These are phyloP conservation scores for Spinacia oleracea DNA, from an alignment of 179 eudicot genomes.

Conservation along the genomic window DNA sequence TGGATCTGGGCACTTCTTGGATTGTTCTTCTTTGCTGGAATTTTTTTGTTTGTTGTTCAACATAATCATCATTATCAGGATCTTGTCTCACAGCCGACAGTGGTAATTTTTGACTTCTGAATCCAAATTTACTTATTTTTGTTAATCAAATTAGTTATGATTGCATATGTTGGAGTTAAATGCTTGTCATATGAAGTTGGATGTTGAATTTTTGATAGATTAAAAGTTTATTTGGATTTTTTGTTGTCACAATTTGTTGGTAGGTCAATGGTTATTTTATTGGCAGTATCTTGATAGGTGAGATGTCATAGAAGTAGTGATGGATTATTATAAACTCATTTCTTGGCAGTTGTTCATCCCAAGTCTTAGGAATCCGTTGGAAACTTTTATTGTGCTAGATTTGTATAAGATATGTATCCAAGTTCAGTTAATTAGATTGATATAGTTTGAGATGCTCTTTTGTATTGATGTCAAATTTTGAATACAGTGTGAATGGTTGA, in stretches of 20 bases:
- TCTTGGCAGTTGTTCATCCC: conserved; percentile 15
- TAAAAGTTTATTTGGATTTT: neutral
- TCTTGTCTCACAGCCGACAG: conserved; percentile 44
- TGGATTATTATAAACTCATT: conserved; percentile 14
- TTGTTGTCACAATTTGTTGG: neutral
- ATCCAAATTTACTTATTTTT: conserved; percentile 7
- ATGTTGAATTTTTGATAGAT: neutral
- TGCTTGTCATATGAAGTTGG: neutral
- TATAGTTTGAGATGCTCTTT: neutral
- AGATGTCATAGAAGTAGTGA: conserved; percentile 16
- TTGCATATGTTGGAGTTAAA: neutral
- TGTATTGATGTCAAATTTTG: neutral
- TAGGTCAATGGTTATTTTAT: conserved; percentile 21
- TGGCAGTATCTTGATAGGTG: conserved; percentile 15
- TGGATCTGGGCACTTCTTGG: conserved; percentile 86
- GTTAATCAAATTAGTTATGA: neutral
- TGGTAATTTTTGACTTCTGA: conserved; percentile 35
- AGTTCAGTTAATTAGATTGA: neutral
- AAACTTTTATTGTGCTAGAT: neutral
- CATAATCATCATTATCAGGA: conserved; percentile 60
- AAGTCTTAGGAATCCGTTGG: neutral
- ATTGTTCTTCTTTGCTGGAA: conserved; percentile 53
- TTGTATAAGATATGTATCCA: neutral
- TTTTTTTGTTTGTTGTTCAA: conserved; percentile 65
- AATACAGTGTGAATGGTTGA: neutral